Conservation (phyloP, 1,284 basidiomycete genomes). For the Leccinum huronense region DNA sequence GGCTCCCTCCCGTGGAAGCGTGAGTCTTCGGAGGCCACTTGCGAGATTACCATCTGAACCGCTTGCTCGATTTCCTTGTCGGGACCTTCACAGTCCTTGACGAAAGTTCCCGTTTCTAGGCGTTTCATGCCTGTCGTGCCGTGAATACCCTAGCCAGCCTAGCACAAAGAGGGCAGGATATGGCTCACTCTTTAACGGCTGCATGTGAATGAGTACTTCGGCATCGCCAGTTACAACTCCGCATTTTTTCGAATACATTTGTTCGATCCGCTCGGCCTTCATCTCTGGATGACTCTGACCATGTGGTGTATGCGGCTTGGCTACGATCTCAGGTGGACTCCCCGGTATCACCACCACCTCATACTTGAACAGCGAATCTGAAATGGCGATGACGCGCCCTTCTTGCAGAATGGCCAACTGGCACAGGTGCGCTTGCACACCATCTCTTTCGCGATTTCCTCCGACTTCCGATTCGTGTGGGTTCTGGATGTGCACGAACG, state of each 20-base stretch:
- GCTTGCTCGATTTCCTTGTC: slow-evolving; percentile 86
- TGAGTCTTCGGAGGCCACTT: slow-evolving; percentile 85
- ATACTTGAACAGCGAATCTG: slow-evolving; percentile 87
- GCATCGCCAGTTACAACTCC: slow-evolving; percentile 85
- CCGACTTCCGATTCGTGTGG: slow-evolving; percentile 67
- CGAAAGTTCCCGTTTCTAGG: slow-evolving; percentile 81
- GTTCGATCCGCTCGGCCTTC: slow-evolving; percentile 80
- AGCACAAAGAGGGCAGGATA: slow-evolving; percentile 2
- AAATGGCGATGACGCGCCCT: slow-evolving; percentile 83
- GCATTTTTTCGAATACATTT: slow-evolving; percentile 84
- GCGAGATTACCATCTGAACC: slow-evolving; percentile 77
- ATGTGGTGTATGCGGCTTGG: slow-evolving; percentile 68
- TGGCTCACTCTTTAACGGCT: slow-evolving; percentile 76
- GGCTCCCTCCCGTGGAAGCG: slow-evolving; percentile 81
- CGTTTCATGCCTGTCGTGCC: slow-evolving; percentile 71
- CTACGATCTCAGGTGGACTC: slow-evolving; percentile 57
- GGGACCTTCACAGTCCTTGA: slow-evolving; percentile 89
- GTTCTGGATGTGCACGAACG: slow-evolving; percentile 71
- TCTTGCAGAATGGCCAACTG: slow-evolving; percentile 96
- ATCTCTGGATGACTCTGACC: slow-evolving; percentile 71
- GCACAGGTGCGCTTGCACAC: slow-evolving; percentile 79
- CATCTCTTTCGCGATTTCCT: slow-evolving; percentile 74
- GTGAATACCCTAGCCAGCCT: not conserved
- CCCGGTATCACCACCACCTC: slow-evolving; percentile 66
- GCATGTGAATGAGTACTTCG: slow-evolving; percentile 79